phyloP scores from a whole-genome alignment of 495 filamentous ascomycete genomes.

The Neurospora pannonica region DNA sequence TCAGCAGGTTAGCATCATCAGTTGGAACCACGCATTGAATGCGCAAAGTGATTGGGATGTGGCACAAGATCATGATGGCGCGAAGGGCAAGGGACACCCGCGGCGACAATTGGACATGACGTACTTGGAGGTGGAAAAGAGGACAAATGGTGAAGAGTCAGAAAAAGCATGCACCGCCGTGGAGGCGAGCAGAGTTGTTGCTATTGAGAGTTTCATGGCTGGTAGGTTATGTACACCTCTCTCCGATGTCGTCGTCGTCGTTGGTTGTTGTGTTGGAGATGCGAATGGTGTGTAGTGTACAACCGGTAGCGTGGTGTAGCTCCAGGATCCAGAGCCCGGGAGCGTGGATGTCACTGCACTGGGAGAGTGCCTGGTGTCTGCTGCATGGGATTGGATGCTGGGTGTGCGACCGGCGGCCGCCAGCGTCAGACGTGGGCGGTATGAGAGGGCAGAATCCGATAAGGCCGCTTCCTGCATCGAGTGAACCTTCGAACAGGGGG shows the following conservation, averaged over 20 bases:
- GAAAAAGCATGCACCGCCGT: slow-evolving; percentile 60
- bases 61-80: neutral
- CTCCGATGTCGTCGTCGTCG: slow-evolving; percentile 5
- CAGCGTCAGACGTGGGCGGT: neutral
- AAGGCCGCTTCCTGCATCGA: neutral
- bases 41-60: neutral
- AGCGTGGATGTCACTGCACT: neutral
- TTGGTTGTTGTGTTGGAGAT: slow-evolving; percentile 7
- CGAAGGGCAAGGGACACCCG: neutral
- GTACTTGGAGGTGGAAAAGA: slow-evolving; percentile 73
- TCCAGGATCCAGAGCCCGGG: neutral
- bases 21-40: neutral
- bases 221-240: slow-evolving; percentile 8
- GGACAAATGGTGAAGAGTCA: slow-evolving; percentile 78
- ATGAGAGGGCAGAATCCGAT: neutral
- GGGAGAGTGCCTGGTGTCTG: neutral
- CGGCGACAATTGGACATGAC: slow-evolving; percentile 17
- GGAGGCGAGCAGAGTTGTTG: slow-evolving; percentile 53
- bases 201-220: slow-evolving; percentile 51
- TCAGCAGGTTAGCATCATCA: slow-evolving; percentile 3
- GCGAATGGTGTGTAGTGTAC: slow-evolving; percentile 1
- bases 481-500: neutral
- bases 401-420: neutral
- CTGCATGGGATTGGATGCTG: neutral
- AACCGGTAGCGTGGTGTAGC: neutral